Evolutionary conservation across 140 eudicot species (phyloP).

Genomic region (Senecio squalidus): DNA sequence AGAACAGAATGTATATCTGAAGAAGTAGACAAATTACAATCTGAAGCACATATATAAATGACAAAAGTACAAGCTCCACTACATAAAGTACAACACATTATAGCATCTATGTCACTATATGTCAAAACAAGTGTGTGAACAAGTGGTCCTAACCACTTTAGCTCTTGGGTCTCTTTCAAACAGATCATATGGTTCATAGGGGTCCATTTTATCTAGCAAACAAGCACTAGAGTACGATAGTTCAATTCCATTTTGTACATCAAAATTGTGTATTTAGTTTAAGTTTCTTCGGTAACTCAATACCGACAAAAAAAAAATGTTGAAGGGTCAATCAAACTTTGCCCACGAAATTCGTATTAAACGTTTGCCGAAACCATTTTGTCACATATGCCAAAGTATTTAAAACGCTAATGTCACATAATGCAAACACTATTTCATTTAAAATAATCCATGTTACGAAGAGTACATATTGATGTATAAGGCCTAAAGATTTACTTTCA

Average conservation of each 20-base stretch:
- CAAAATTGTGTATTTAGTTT: not conserved
- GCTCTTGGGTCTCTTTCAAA: slow-evolving; percentile 22
- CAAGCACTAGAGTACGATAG: not conserved
- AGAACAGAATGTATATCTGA: slow-evolving; percentile 18
- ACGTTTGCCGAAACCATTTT: too few species aligned
- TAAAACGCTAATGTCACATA: too few species aligned
- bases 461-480: too few species aligned
- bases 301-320: too few species aligned
- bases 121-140: slow-evolving; percentile 10
- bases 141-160: slow-evolving; percentile 18
- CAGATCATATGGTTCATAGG: slow-evolving; percentile 19
- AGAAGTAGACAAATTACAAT: slow-evolving; percentile 9
- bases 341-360: too few species aligned
- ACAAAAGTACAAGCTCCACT: slow-evolving; percentile 7
- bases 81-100: slow-evolving; percentile 15
- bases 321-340: too few species aligned
- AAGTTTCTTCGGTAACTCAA: too few species aligned
- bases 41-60: slow-evolving; percentile 8
- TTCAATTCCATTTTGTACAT: not conserved
- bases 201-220: slow-evolving; percentile 17
- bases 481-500: too few species aligned
- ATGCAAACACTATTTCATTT: too few species aligned
- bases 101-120: slow-evolving; percentile 9
- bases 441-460: too few species aligned
- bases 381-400: too few species aligned